Evolutionary conservation across 2,329 filamentous ascomycete genomes (phyloP), one percentile per base, ranked within the genome.

Genomic region (Calonectria ilicicola): DNA sequence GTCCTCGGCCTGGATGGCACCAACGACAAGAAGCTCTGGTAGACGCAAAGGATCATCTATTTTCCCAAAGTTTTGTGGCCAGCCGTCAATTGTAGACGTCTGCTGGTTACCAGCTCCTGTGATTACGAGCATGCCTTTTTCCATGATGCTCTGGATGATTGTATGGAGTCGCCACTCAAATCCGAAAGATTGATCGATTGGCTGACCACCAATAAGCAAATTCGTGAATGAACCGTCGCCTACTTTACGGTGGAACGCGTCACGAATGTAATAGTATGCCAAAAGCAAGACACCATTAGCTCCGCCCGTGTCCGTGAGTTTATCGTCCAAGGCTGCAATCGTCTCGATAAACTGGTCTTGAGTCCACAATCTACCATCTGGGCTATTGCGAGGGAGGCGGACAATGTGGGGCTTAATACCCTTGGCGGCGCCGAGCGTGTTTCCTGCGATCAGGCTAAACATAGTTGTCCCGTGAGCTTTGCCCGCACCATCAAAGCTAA

Each of bases 321-420:
- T 47, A n/a, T 47, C 44, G 19, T 47, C n/a, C 9, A 47, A 3
- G 19, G 44, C 44, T 21, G 65, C 38, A 19, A 67, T 21, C 4
- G 65, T 67, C 10, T 67, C 65, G 26, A 67, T 29, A 15, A 32
- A 67, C 12, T 67, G 49, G 8, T 67, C 65, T 12, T 32, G 23
- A 6, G 49, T 38, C 53, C 53, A 44, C n/a, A 44, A 47, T 4
- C 49, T 35, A 9, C 23, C 29, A 8, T 21, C 1, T 23, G 9
- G 14, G 6, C 12, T 17, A 17, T 29, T 29, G 15, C 65, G 65
- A 23, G 65, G 65, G 8, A 60, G 51, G 1, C 65, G 65, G 0
- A 26, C 65, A 26, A 67, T 44, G 51, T 67, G 65, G 5, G 65
- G 26, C 5, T 46, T 58, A 23, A 67, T 46, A 23, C 27, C 32